Evolutionary conservation across 306 rosid species (phyloP).

Genomic region (Biancaea sappan): DNA sequence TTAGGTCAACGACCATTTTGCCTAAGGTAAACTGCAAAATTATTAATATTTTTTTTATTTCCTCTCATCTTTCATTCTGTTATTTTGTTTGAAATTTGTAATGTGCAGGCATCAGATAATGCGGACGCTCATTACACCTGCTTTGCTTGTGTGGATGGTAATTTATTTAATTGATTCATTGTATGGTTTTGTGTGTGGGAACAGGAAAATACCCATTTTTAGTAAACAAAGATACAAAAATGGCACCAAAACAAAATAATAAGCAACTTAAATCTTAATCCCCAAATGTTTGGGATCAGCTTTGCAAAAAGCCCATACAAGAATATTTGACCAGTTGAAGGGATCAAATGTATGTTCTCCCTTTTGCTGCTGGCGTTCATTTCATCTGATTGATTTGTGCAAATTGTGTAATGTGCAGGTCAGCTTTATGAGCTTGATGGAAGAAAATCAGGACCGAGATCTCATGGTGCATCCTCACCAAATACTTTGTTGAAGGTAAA

Average conservation of each 20-base stretch:
- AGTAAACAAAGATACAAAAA: neutral
- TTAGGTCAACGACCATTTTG: neutral
- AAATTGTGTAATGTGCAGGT: constrained; percentile 39
- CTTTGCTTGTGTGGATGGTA: constrained; percentile 75
- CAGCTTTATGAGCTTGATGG: constrained; percentile 86
- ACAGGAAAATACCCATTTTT: no score
- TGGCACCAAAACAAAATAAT: no score
- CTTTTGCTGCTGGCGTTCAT: neutral
- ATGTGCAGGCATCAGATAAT: constrained; percentile 65
- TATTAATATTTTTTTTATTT: neutral
- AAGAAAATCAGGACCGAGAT: constrained; percentile 65
- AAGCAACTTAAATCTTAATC: no score
- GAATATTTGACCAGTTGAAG: no score
- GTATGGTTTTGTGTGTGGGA: no score
- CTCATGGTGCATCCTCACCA: constrained; percentile 71
- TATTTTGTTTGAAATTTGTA: no score
- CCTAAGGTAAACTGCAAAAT: neutral
- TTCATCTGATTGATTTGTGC: neutral
- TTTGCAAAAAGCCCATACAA: no score
- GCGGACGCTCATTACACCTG: constrained; percentile 73
- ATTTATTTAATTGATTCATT: neutral
- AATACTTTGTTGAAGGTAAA: constrained; percentile 56
- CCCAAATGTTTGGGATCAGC: no score
- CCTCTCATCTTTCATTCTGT: constrained; percentile 1
- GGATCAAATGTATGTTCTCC: no score